A percentile compares a stretch with the other conserved stretches of the same genome.
These are phyloP conservation scores for Candida peoriensis DNA, from an alignment of 805 yeast genomes.

Conservation along the genomic window DNA sequence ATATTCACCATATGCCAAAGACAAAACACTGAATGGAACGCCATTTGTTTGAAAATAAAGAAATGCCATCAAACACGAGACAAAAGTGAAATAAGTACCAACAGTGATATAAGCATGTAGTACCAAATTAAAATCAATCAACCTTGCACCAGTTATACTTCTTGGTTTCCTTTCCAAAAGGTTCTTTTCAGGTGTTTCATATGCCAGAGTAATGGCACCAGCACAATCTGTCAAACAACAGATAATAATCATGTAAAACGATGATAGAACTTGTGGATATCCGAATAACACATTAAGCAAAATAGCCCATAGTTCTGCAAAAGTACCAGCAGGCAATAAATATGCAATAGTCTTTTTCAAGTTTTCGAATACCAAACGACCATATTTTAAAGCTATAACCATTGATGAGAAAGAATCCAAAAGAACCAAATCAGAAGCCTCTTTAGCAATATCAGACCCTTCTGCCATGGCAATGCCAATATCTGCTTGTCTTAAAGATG, in stretches of 20 bases:
- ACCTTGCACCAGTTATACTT: constrained; percentile 34
- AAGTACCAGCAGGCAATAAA: constrained; percentile 49
- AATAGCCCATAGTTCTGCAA: constrained; percentile 47
- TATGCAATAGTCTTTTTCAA: constrained; percentile 42
- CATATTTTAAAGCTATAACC: constrained; percentile 36
- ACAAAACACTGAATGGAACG: constrained; percentile 29
- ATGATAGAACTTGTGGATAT: constrained; percentile 42
- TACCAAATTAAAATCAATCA: constrained; percentile 35
- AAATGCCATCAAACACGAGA: constrained; percentile 36
- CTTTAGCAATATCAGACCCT: constrained; percentile 24
- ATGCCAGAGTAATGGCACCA: constrained; percentile 39
- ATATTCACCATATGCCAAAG: constrained; percentile 32
- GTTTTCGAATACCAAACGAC: constrained; percentile 45
- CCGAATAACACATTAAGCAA: constrained; percentile 43
- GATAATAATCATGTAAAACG: constrained; percentile 47
- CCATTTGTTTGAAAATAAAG: constrained; percentile 33
- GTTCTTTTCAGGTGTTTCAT: constrained; percentile 39
- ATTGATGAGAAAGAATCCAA: constrained; percentile 25
- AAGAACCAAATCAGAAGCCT: constrained; percentile 21
- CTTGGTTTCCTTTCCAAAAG: constrained; percentile 39
- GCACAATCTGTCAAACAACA: constrained; percentile 43
- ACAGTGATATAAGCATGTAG: constrained; percentile 38
- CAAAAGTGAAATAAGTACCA: constrained; percentile 37
- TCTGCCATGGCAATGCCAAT: constrained; percentile 73
- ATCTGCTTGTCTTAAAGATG: constrained; percentile 78